Conservation (phyloP, 768 basidiomycete genomes). For the Grammothele lineata region DNA sequence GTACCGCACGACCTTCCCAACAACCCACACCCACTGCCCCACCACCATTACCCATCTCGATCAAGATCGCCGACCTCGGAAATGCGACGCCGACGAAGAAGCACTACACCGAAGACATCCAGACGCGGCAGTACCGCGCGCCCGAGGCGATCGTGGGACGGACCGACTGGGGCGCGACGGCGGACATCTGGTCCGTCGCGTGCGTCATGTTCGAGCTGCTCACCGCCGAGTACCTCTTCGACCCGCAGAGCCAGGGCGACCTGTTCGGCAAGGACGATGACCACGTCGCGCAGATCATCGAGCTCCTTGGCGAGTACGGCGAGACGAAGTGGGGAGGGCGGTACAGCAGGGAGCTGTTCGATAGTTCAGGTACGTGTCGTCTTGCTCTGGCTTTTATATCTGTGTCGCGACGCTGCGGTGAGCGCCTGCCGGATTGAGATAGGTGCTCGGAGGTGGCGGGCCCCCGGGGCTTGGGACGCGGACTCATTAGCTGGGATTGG, state of each 20-base stretch:
- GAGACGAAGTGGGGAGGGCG: slow-evolving; percentile 80
- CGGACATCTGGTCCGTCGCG: slow-evolving; percentile 89
- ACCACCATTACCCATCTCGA: slow-evolving; percentile 50
- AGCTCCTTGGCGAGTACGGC: slow-evolving; percentile 78
- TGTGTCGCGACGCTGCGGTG: neutral
- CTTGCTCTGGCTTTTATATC: slow-evolving; percentile 1
- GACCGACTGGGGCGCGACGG: slow-evolving; percentile 80
- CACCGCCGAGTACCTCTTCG: slow-evolving; percentile 90
- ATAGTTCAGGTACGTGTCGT: slow-evolving; percentile 50
- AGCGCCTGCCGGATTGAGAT: neutral
- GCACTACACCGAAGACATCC: slow-evolving; percentile 93
- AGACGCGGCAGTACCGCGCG: slow-evolving; percentile 92
- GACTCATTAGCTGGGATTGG: no score
- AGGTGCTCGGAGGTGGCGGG: neutral
- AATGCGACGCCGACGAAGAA: slow-evolving; percentile 90
- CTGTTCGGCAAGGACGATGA: slow-evolving; percentile 92
- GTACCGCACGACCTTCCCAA: neutral
- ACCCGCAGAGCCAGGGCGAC: slow-evolving; percentile 78
- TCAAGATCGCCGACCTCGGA: slow-evolving; percentile 93
- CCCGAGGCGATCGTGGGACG: slow-evolving; percentile 93
- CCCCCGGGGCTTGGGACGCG: neutral
- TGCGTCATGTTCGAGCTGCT: slow-evolving; percentile 89
- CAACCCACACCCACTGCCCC: neutral
- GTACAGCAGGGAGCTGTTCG: slow-evolving; percentile 83
- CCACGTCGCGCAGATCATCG: slow-evolving; percentile 93